A percentile compares a stretch with the other conserved stretches of the same genome.
Conservation (phyloP, 495 filamentous ascomycete species). For the Neurospora terricola region DNA sequence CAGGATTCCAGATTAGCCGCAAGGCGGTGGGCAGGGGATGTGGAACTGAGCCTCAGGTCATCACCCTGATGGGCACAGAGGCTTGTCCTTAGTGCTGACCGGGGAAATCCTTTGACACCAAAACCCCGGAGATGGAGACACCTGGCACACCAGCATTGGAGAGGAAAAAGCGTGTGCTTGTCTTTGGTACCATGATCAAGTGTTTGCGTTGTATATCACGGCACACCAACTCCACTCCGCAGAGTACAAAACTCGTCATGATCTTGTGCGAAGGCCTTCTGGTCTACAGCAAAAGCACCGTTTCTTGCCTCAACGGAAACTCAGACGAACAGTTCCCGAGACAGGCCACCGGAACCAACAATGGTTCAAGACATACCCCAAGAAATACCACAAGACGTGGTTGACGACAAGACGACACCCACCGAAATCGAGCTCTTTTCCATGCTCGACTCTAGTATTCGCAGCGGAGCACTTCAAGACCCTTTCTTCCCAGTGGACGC, state of each 20-base stretch:
- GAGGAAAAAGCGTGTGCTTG: background rate
- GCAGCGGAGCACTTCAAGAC: slow-evolving; percentile 12
- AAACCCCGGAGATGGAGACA: background rate
- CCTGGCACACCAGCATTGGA: background rate
- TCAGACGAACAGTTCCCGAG: background rate
- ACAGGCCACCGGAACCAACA: background rate
- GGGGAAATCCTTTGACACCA: background rate
- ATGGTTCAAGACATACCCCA: background rate
- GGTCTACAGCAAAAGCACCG: background rate
- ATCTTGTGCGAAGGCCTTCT: background rate
- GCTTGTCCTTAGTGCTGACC: background rate
- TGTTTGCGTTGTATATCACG: background rate
- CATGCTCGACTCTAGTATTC: background rate
- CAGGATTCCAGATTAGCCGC: background rate
- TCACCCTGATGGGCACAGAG: background rate
- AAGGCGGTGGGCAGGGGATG: background rate
- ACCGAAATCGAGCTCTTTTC: background rate
- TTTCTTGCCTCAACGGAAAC: background rate
- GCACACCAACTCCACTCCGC: background rate
- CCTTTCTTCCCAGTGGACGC: slow-evolving; percentile 21
- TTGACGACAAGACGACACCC: background rate
- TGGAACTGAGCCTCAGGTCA: background rate
- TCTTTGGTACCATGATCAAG: background rate
- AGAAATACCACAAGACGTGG: background rate
- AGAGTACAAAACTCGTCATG: background rate